Evolutionary conservation across 2,329 filamentous ascomycete species (phyloP), one percentile per base, ranked within the genome.

Genomic region (Zymoseptoria crescenta): DNA sequence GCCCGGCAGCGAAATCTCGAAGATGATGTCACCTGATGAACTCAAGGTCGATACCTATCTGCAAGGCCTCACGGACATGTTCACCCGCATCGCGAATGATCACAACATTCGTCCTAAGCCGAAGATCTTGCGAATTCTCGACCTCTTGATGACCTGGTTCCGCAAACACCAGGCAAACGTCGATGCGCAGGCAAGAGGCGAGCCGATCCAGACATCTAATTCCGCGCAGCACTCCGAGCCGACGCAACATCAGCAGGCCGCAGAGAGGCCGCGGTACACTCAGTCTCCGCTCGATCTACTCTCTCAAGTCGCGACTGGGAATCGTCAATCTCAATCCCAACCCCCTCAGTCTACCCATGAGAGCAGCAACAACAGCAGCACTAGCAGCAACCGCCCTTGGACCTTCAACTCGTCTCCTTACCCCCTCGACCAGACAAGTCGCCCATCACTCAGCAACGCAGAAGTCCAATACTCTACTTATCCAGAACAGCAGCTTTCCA

Each of bases 1-100:
- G n/a, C 77, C 78, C 3, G 74, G 74, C 20, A 73, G 69, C 20
- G 79, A 81, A 64, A 72, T 82, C 1, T 75, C 76, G 54, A 79
- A 74, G 61, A 74, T 80, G 57, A 78, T 81, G 69, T 75, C 75
- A 48, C 73, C 76, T 41, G 74, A 79, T 50, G 74, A 77, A 50
- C 69, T 81, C 8, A 70, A 74, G n/a, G 75, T 81, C 24, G 77
- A 80, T 41, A 65, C 72, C 57, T 77, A 76, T 60, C 72, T 77
- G n/a, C 76, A 77, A 56, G 73, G 73, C 20, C 67, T 80, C 35
- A 77, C 79, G 60, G 67, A 70, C 48, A 70, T 79, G 73, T 80
- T 69, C 60, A 58, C 56, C 13, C 57, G 56, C 19, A 62, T 67
- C 3, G 62, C 65, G 49, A 57, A 64, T 4, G 56, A 41, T 21